Base-by-base conservation (phyloP, 73 alveolate species). In the Paramecium caudatum region DNA sequence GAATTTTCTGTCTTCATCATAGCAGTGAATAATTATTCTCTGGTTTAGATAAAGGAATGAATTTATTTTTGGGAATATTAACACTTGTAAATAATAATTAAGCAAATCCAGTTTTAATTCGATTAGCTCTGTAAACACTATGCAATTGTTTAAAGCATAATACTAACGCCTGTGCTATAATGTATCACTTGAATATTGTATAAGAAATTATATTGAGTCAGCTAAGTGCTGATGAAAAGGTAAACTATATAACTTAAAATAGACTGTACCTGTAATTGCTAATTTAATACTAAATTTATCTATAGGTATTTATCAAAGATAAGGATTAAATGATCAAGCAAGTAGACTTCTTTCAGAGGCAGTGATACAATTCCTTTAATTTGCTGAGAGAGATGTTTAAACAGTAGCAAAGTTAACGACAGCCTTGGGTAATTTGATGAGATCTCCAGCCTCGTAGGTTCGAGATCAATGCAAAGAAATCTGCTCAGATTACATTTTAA, bases 1-100 rank as follows among this genome's bases (percentile, higher is more conserved):
- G 99, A 91, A 92, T 97, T 96, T 96, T 94, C 90, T 78, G 96
- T 47, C 84, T 93, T 80, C 99, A 97, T 82, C 90, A 47, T 86
- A 45, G 84, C n/a, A 36, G 85, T n/a, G 93, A 86, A 41, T 2
- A 80, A 12, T 43, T 86, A 3, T 86, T 62, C 34, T 45, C 90
- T 9, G 93, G 90, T 63, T 33, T 63, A 19, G 93, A 86, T 17
- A 62, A 48, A 21, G 93, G 93, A 1, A 74, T 74, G 30, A 36
- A 10, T 39, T 13, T 39, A 4, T 27, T 74, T 7, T 36, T 36
- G 10, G 55, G 43, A 6, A 45, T 21, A 3, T 17, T 27, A 6
- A 74, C 39, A 7, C 17, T 74, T 12, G 46, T 74, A 13, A 45
- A 39, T 4, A 0, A 12, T n/a, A 21, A 74, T 10, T 25, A 27